Base-by-base conservation (phyloP, 805 yeast species). In the Starmerella vitae region DNA sequence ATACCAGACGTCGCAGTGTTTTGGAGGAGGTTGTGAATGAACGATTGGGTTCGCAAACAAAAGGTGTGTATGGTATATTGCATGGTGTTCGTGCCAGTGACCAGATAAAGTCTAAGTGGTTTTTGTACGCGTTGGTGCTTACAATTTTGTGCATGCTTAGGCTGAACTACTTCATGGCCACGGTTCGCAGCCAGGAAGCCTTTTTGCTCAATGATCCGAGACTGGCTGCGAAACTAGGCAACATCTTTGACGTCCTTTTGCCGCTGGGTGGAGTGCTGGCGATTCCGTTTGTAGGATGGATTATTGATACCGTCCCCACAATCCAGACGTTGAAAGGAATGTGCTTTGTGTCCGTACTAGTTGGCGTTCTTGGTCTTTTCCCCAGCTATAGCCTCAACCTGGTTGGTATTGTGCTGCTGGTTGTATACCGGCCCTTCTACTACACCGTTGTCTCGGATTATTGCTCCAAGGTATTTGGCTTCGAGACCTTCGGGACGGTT, bases 381-480 rank as follows among this genome's bases (percentile, higher is more conserved):
- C 65, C 78, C 3, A 47, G 50, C 34, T 53, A 58, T 18, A 45
- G 59, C 27, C 66, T 72, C 2, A 85, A 86, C 30, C 67, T 79
- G 33, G 32, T 70, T 1, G 94, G 93, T 3, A 79, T 86, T 31
- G 49, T 74, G 2, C 47, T 80, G 22, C 63, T 86, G 48, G 96
- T 84, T 9, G 65, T 81, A 1, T 85, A 81, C 60, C 70, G 97
- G 57, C 95, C 97, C 9, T 81, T 86, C 54, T 85, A 81, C 55
- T 88, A 86, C 60, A 86, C 97, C 1, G 82, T 93, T 1, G 83
- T 85, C 5, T 80, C 94, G 1, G 96, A 88, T 59, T 84, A 77
- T 57, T 72, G 85, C 52, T 93, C 94, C 21, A 86, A 86, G 56
- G 88, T 86, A 24, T 86, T 88, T 62, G 97, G 97, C 0, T 85